Evolutionary conservation across 176 grass and related monocot genomes (phyloP).

Genomic region (Guadua angustifolia): DNA sequence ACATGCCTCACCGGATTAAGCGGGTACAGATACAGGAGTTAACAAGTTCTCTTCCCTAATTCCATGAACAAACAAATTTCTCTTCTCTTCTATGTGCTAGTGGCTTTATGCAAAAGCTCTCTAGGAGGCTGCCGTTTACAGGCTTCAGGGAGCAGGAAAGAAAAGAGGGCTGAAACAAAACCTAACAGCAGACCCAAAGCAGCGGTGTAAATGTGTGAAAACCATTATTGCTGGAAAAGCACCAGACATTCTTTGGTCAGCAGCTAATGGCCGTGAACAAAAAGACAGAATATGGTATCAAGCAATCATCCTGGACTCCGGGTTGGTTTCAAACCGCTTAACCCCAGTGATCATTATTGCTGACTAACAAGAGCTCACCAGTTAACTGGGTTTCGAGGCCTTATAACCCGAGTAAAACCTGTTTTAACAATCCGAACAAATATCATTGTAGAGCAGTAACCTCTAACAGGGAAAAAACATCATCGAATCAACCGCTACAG

Average conservation of each 20-base stretch:
- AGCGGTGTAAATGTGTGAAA: background rate
- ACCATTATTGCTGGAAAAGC: constrained; percentile 3
- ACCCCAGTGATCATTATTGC: background rate
- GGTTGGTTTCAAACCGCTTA: background rate
- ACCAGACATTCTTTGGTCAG: background rate
- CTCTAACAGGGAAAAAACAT: background rate
- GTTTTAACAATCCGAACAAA: background rate
- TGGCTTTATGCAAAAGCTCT: background rate
- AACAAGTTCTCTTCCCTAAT: background rate
- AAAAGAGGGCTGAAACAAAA: constrained; percentile 19
- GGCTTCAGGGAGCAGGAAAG: constrained; percentile 1
- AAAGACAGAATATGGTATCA: constrained; percentile 4
- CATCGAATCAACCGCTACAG: background rate
- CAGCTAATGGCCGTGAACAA: background rate
- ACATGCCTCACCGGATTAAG: background rate
- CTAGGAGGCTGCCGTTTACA: background rate
- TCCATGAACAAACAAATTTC: background rate
- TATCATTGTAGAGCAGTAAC: background rate
- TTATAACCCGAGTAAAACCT: background rate
- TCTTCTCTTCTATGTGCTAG: background rate
- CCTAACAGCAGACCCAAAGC: constrained; percentile 33
- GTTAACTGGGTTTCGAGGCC: background rate
- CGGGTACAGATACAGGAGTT: background rate
- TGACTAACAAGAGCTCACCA: background rate
- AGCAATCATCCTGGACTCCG: background rate